Percentiles rank a stretch among this genome's conserved stretches.
phyloP scores from a whole-genome alignment of 768 basidiomycete genomes.

The Phaeolepiota aurea region DNA sequence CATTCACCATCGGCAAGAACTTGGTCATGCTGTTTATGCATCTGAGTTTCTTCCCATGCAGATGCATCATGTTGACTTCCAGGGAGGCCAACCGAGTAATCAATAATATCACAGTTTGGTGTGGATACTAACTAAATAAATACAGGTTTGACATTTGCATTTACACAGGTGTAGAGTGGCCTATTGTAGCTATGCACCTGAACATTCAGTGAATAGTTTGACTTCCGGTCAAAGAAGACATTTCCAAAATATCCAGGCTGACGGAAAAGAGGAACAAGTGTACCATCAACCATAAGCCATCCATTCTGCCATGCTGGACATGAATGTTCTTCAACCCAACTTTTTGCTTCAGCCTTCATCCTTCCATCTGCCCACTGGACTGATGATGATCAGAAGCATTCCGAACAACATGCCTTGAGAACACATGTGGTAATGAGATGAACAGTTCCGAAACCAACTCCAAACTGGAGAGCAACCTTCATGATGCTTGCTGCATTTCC shows the following conservation, averaged over 20 bases:
- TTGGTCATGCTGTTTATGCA: constrained; percentile 11
- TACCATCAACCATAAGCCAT: constrained; percentile 29
- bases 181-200: constrained; percentile 10
- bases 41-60: constrained; percentile 19
- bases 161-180: not conserved
- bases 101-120: constrained; percentile 15
- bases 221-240: constrained; percentile 27
- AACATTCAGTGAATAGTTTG: constrained; percentile 27
- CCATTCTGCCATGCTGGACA: constrained; percentile 26
- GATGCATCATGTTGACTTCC: constrained; percentile 24
- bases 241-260: constrained; percentile 23
- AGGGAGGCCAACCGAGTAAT: constrained; percentile 19
- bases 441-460: constrained; percentile 25
- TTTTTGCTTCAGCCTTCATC: constrained; percentile 26
- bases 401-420: too few species aligned
- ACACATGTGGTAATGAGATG: too few species aligned
- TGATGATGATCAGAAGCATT: too few species aligned
- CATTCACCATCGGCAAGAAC: constrained; percentile 13
- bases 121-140: constrained; percentile 9
- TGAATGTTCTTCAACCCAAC: constrained; percentile 23
- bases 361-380: constrained; percentile 18
- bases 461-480: constrained; percentile 26
- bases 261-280: constrained; percentile 21
- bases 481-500: constrained; percentile 24
- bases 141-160: not conserved